Evolutionary conservation across 768 basidiomycete species (phyloP), one percentile per base, ranked within the genome.

Genomic region (Termitomyces sp.): DNA sequence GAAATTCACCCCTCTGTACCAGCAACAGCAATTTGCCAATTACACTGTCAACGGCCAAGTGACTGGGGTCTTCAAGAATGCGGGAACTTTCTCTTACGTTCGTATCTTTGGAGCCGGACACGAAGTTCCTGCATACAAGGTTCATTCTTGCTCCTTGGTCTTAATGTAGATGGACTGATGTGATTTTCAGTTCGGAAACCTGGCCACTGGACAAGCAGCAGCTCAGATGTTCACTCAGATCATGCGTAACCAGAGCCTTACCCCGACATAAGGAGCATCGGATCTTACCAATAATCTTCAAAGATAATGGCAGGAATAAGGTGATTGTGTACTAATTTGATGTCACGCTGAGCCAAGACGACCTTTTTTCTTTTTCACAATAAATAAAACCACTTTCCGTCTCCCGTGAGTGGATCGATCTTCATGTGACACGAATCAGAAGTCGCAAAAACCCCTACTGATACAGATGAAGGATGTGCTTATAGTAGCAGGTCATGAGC

Each of bases 51-150:
- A 70, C 1, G 83, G 83, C 0, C 71, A 77, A 52, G 53, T 64
- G 3, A 70, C 83, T 5, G 84, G 82, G 3, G 65, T 78, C 32
- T 83, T 70, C 69, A 85, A 85, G 70, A 83, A 82, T 54, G 81
- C 83, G 5, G 83, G 82, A 11, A 80, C 71, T 1, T 73, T 76
- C 64, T 81, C 82, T 7, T 84, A 83, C 57, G 63, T 84, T 13
- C 73, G 82, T 10, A 73, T 83, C 29, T 79, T 68, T 54, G 74
- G 74, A 10, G 75, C 78, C 20, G 77, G 76, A 0, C 77, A 80
- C 54, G 75, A 79, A 52, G 77, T 78, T 15, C 76, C 78, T 25
- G 76, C 77, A 1, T 80, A 80, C 53, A 72, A 68, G 61, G 75
- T 74, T 39, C 47, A 66, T 49, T 4, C 29, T 39, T 7, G 7